A percentile compares a stretch with the other conserved stretches of the same genome.
Evolutionary conservation across 805 yeast species (phyloP).

Genomic region (Candida tallmaniae): DNA sequence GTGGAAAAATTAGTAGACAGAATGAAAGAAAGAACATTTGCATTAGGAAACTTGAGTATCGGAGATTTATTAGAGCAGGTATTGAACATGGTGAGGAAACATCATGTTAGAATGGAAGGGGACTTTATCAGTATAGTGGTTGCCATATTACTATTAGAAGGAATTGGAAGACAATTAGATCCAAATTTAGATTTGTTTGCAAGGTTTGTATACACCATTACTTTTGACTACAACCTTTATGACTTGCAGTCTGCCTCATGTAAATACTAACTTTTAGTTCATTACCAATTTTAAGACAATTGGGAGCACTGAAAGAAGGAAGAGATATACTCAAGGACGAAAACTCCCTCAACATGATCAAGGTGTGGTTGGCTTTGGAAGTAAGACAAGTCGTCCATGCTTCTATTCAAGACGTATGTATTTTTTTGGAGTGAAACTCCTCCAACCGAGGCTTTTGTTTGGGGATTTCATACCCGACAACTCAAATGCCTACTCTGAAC

Average conservation of each 20-base stretch:
- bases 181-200: slow-evolving; percentile 93
- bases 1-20: slow-evolving; percentile 79
- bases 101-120: slow-evolving; percentile 97
- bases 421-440: slow-evolving; percentile 3
- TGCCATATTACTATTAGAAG: slow-evolving; percentile 86
- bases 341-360: slow-evolving; percentile 73
- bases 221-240: slow-evolving; percentile 33
- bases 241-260: no score
- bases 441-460: background rate
- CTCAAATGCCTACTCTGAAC: no score
- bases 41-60: slow-evolving; percentile 85
- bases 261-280: slow-evolving; percentile 50
- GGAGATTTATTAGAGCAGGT: slow-evolving; percentile 88
- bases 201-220: slow-evolving; percentile 69
- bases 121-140: slow-evolving; percentile 95
- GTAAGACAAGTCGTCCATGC: slow-evolving; percentile 81
- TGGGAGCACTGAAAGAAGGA: slow-evolving; percentile 67
- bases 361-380: slow-evolving; percentile 89
- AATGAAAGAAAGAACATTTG: slow-evolving; percentile 83
- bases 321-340: slow-evolving; percentile 50
- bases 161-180: slow-evolving; percentile 91
- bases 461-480: no score
- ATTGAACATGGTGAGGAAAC: slow-evolving; percentile 84
- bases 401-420: slow-evolving; percentile 71
- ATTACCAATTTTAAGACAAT: slow-evolving; percentile 77